Base-by-base conservation (phyloP, 2,329 filamentous ascomycete species). In the Nakataea oryzae region DNA sequence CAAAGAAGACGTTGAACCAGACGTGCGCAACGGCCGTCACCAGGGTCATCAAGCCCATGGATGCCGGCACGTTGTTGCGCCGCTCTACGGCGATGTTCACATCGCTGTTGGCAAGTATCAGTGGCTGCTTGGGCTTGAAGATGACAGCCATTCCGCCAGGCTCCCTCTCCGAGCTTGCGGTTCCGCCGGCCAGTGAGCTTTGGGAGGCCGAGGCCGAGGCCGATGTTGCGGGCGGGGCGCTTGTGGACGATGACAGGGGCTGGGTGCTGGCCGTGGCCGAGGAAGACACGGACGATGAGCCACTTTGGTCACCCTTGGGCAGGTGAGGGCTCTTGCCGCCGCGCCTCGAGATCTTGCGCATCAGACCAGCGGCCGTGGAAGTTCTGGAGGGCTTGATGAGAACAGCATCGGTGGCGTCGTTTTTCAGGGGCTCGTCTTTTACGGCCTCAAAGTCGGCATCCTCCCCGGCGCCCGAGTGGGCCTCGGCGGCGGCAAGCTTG, bases 1-100 rank as follows among this genome's bases (percentile, higher is more conserved):
- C 95, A 69, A 97, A 97, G 74, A 87, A 97, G 1, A 87, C 80
- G 70, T 99, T 99, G 79, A 97, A 96, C 95, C 95, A 99, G 21
- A 96, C 90, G 70, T 97, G 93, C 0, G 93, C 93, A 12, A 97
- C 87, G 0, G 93, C 87, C 0, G 93, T 96, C 3, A 97, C 91
- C 86, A 97, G 91, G 0, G 91, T 92, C 26, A 58, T 29, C 67
- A 91, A 84, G 1, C 91, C 89, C 74, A 95, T 88, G 12, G 84
- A 85, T 69, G 89, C 90, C 5, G 84, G 83, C 1, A 89, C 86
- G 69, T 88, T 89, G 74, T 92, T 96, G 47, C 93, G 86, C 9
- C 91, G 85, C 75, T 97, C 93, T 28, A 97, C 86, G 59, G 92
- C 87, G 66, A 97, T 89, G 72, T 96, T 96, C 67, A 97, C 82